Evolutionary conservation across 2,329 filamentous ascomycete species (phyloP).

Genomic region (Pseudocercospora pini-densiflorae): DNA sequence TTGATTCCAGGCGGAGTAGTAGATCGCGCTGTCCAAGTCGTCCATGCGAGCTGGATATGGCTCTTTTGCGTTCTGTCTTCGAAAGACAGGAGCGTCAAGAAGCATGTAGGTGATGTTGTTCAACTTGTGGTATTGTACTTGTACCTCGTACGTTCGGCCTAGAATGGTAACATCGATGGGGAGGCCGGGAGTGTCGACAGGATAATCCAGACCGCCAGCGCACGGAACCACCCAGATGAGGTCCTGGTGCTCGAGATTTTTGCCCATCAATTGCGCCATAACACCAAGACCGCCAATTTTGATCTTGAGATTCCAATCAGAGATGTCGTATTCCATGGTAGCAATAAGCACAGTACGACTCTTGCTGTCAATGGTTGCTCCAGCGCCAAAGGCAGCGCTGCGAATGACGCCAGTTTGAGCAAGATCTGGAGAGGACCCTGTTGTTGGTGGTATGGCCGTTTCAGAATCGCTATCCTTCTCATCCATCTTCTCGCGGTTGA

Average conservation of each 20-base stretch:
- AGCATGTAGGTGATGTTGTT: slow-evolving; percentile 70
- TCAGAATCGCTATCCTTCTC: slow-evolving; percentile 31
- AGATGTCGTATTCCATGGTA: slow-evolving; percentile 74
- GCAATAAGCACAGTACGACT: slow-evolving; percentile 66
- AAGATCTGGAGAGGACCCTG: slow-evolving; percentile 21
- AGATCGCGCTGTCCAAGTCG: slow-evolving; percentile 67
- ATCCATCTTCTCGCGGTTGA: slow-evolving; percentile 30
- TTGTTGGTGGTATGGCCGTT: slow-evolving; percentile 17
- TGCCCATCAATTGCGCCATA: slow-evolving; percentile 71
- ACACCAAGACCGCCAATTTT: slow-evolving; percentile 72
- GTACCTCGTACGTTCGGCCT: slow-evolving; percentile 61
- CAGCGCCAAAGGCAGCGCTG: slow-evolving; percentile 29
- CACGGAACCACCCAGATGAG: slow-evolving; percentile 59
- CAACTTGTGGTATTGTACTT: slow-evolving; percentile 64
- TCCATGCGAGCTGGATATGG: slow-evolving; percentile 71
- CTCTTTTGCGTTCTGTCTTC: slow-evolving; percentile 63
- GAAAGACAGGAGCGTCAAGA: slow-evolving; percentile 67
- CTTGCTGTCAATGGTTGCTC: slow-evolving; percentile 33
- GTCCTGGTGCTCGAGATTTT: slow-evolving; percentile 65
- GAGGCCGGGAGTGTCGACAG: slow-evolving; percentile 59
- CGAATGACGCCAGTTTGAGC: slow-evolving; percentile 30
- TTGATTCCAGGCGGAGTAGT: slow-evolving; percentile 71
- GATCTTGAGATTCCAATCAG: slow-evolving; percentile 71
- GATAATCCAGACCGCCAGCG: slow-evolving; percentile 67
- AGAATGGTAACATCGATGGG: slow-evolving; percentile 66